Evolutionary conservation across 1,284 basidiomycete species (phyloP).

Genomic region (Sanghuangporus weigelae): DNA sequence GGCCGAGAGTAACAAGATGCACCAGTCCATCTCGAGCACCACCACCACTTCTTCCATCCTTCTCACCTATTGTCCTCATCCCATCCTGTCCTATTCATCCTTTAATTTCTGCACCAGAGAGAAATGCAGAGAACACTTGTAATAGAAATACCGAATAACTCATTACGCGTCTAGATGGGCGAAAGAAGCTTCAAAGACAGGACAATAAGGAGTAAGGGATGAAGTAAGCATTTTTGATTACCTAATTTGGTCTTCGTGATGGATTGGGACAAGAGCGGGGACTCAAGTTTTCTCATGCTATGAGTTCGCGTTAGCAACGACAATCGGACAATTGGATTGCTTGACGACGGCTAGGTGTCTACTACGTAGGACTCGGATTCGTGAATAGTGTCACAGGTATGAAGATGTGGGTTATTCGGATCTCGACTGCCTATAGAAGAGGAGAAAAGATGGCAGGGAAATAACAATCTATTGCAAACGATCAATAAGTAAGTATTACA

Average conservation of each 20-base stretch:
- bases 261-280: not conserved
- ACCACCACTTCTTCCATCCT: not conserved
- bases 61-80: not conserved
- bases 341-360: not conserved
- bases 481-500: not conserved
- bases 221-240: not conserved
- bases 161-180: not conserved
- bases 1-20: not conserved
- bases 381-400: too few species aligned
- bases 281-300: not conserved
- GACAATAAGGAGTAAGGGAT: not conserved
- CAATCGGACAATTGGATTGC: not conserved
- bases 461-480: not conserved
- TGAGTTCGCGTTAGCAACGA: not conserved
- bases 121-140: not conserved
- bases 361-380: not conserved
- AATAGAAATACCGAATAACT: not conserved
- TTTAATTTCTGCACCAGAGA: not conserved
- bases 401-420: too few species aligned
- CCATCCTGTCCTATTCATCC: not conserved
- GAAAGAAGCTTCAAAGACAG: not conserved
- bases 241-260: not conserved
- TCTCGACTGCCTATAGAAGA: too few species aligned
- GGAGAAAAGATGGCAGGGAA: not conserved
- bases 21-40: not conserved